Conservation (phyloP, 2,329 filamentous ascomycete species). For the Apiospora malaysiana region DNA sequence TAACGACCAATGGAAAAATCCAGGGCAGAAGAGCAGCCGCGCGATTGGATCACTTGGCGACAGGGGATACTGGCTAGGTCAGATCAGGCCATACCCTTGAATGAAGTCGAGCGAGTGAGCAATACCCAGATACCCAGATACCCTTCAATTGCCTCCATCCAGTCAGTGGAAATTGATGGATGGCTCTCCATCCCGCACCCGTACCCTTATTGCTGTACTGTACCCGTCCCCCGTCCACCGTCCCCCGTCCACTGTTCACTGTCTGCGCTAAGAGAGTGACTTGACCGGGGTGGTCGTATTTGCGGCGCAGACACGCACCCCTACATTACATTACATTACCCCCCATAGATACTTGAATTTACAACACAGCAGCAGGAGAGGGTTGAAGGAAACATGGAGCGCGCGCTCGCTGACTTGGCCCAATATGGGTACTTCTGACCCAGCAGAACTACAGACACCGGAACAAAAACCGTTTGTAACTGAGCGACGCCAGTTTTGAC, state of each 20-base stretch:
- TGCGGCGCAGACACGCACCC: constrained; percentile 18
- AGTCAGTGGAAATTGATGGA: not conserved
- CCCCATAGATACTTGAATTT: constrained; percentile 7
- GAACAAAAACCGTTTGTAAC: constrained; percentile 13
- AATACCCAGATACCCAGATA: not conserved
- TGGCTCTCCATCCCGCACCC: constrained; percentile 14
- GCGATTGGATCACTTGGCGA: constrained; percentile 21
- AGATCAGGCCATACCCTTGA: constrained; percentile 17
- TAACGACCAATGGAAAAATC: constrained; percentile 20
- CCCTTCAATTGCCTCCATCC: not conserved
- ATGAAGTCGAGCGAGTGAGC: constrained; percentile 14
- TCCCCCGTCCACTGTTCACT: not conserved
- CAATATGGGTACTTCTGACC: constrained; percentile 1
- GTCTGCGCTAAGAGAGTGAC: constrained; percentile 17
- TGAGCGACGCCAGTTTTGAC: constrained; percentile 17
- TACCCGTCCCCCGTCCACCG: too few species aligned
- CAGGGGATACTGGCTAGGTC: constrained; percentile 19
- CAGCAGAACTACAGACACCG: not conserved
- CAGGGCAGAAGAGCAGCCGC: constrained; percentile 14
- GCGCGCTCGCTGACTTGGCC: constrained; percentile 1
- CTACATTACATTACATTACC: constrained; percentile 15
- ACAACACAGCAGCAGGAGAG: not conserved
- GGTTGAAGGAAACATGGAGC: not conserved
- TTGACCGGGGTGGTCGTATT: constrained; percentile 14
- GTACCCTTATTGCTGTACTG: constrained; percentile 15